phyloP scores from a whole-genome alignment of 495 filamentous ascomycete genomes.

The Aspergillus hancockii region DNA sequence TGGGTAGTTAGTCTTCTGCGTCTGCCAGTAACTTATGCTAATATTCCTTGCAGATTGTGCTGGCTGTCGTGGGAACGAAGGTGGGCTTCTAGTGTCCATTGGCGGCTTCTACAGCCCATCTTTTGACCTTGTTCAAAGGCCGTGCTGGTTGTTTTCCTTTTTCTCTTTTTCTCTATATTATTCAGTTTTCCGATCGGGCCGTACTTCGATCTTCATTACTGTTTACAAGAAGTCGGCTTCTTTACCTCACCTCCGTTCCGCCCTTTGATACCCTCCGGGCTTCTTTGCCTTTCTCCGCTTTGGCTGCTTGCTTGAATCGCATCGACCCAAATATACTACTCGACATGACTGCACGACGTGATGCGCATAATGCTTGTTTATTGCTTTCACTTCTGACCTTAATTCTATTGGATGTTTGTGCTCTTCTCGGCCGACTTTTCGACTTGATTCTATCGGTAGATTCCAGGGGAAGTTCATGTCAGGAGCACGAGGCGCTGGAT shows the following conservation, averaged over 20 bases:
- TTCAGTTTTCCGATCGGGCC: neutral
- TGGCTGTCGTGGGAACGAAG: slow-evolving; percentile 59
- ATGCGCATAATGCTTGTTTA: slow-evolving; percentile 34
- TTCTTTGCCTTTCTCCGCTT: slow-evolving; percentile 12
- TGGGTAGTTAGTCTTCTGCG: slow-evolving; percentile 40
- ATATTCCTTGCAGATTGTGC: slow-evolving; percentile 46
- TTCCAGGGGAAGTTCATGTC: neutral
- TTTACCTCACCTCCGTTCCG: slow-evolving; percentile 1
- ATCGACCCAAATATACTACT: slow-evolving; percentile 22
- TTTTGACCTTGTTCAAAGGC: slow-evolving; percentile 6
- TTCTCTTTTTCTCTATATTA: slow-evolving; percentile 14
- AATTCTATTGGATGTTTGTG: slow-evolving; percentile 7
- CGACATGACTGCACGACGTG: slow-evolving; percentile 37
- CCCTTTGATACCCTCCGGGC: slow-evolving; percentile 4
- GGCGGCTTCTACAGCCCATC: neutral
- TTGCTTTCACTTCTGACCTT: slow-evolving; percentile 13
- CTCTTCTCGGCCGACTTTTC: neutral
- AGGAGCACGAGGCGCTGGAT: neutral
- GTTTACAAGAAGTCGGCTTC: slow-evolving; percentile 8
- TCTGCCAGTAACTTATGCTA: slow-evolving; percentile 5
- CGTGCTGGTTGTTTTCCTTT: slow-evolving; percentile 9
- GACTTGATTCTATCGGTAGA: neutral
- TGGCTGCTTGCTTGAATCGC: slow-evolving; percentile 24
- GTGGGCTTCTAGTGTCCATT: slow-evolving; percentile 36
- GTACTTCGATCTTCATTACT: slow-evolving; percentile 16